Conservation (phyloP, 805 yeast species). For the Vanderwaltozyma verrucispora region DNA sequence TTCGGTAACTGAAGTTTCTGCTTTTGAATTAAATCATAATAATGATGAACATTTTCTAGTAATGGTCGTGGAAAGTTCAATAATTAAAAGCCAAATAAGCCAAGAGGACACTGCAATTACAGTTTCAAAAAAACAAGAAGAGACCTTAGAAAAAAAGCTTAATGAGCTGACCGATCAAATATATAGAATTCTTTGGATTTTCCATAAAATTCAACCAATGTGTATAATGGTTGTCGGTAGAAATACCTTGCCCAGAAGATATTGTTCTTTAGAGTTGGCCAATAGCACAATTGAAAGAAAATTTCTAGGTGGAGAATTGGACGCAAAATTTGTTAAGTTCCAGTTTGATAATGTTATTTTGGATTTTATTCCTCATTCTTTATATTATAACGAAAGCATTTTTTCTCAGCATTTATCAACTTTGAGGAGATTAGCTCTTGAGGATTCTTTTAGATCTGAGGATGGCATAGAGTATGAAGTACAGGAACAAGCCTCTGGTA, state of each 20-base stretch:
- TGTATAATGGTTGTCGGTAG: conserved; percentile 76
- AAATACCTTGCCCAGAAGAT: conserved; percentile 72
- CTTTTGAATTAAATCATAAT: conserved; percentile 50
- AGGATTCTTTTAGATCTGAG: conserved; percentile 6
- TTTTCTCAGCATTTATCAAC: conserved; percentile 47
- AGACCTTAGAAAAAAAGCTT: conserved; percentile 19
- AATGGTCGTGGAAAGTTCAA: conserved; percentile 67
- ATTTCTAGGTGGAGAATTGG: conserved; percentile 67
- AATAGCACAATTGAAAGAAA: conserved; percentile 74
- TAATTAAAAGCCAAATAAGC: conserved; percentile 27
- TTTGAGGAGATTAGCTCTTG: conserved; percentile 47
- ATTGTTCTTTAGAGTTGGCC: conserved; percentile 73
- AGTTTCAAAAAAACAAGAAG: conserved; percentile 10
- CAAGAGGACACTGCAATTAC: conserved; percentile 5
- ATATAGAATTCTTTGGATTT: conserved; percentile 30
- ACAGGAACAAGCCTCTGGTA: conserved; percentile 61
- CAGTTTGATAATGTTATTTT: conserved; percentile 28
- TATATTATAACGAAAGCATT: conserved; percentile 26
- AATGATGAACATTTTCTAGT: conserved; percentile 70
- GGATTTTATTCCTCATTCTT: conserved; percentile 28
- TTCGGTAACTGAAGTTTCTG: conserved; percentile 79
- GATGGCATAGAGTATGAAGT: conserved; percentile 1
- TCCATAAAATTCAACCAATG: conserved; percentile 67
- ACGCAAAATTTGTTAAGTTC: conserved; percentile 75
- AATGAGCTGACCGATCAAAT: conserved; percentile 27